These are phyloP conservation scores for Nicotiana tomentosiformis DNA, from an alignment of 257 asterid genomes.

Conservation along the genomic window DNA sequence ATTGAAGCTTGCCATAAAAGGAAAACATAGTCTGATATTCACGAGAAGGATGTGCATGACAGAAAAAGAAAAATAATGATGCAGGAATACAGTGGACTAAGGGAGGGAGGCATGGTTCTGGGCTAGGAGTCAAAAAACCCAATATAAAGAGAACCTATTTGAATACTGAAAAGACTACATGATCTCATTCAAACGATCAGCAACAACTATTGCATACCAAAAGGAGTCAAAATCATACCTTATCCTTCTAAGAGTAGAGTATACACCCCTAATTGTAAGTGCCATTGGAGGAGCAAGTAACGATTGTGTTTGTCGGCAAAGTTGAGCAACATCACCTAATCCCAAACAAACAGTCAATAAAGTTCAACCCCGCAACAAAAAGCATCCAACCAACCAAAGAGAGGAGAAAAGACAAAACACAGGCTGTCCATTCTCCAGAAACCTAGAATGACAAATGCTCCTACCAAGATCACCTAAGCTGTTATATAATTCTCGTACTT, in stretches of 20 bases:
- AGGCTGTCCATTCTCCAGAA: not conserved
- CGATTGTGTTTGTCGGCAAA: constrained; percentile 79
- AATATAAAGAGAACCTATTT: not conserved
- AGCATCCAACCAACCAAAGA: not conserved
- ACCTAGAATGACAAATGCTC: not conserved
- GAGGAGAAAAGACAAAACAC: not conserved
- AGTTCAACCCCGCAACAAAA: not conserved
- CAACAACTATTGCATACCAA: not conserved
- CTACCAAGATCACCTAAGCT: constrained; percentile 88
- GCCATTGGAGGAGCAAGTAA: constrained; percentile 75
- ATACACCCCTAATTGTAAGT: constrained; percentile 77
- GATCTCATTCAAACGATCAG: constrained; percentile 9
- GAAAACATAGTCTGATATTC: not conserved
- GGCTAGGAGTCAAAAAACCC: not conserved
- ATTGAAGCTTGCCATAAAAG: not conserved
- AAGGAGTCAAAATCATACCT: constrained; percentile 41
- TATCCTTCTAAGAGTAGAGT: constrained; percentile 56
- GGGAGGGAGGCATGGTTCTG: not conserved
- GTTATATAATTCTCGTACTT: constrained; percentile 58
- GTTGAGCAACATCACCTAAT: constrained; percentile 97
- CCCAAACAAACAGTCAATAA: constrained; percentile 14
- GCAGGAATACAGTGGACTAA: not conserved
- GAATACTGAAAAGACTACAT: not conserved
- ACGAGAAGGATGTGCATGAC: not conserved
- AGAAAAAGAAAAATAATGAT: not conserved